Percentiles rank a stretch among this genome's conserved stretches.
phyloP scores from a whole-genome alignment of 2,329 filamentous ascomycete species.

The Sclerotinia spermophila region DNA sequence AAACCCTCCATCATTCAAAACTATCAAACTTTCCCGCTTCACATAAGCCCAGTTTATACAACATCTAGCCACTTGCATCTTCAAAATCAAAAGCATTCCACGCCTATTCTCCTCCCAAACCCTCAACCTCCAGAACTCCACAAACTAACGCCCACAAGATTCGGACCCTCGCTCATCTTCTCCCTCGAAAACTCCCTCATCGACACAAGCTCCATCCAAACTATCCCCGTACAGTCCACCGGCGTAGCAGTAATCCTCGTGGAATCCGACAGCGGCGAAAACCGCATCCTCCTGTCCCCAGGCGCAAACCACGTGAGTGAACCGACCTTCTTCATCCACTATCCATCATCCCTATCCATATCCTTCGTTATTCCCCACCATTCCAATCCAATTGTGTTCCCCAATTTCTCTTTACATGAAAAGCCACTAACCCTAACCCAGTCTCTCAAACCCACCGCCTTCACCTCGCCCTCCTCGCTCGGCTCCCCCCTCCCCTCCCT shows the following conservation, averaged over 20 bases:
- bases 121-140: slow-evolving; percentile 18
- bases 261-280: slow-evolving; percentile 68
- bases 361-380: slow-evolving; percentile 34
- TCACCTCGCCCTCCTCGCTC: slow-evolving; percentile 38
- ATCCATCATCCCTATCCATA: too few relatives aligned
- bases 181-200: slow-evolving; percentile 61
- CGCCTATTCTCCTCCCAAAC: not conserved
- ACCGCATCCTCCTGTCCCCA: slow-evolving; percentile 70
- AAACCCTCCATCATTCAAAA: not conserved
- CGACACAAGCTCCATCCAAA: slow-evolving; percentile 51
- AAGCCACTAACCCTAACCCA: slow-evolving; percentile 20
- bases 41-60: not conserved
- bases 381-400: slow-evolving; percentile 21
- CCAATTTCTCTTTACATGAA: rapidly evolving
- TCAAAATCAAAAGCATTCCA: not conserved
- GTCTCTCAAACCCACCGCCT: slow-evolving; percentile 41
- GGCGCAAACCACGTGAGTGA: slow-evolving; percentile 55
- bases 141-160: slow-evolving; percentile 45
- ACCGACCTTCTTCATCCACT: slow-evolving; percentile 42
- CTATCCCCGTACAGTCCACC: slow-evolving; percentile 50
- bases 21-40: not conserved
- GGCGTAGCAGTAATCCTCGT: slow-evolving; percentile 75
- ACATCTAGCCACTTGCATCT: not conserved
- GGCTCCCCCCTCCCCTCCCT: slow-evolving; percentile 52
- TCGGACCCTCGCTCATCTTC: slow-evolving; percentile 56